Conservation (phyloP, 805 yeast species). For the Monosporozyma aquatica region DNA sequence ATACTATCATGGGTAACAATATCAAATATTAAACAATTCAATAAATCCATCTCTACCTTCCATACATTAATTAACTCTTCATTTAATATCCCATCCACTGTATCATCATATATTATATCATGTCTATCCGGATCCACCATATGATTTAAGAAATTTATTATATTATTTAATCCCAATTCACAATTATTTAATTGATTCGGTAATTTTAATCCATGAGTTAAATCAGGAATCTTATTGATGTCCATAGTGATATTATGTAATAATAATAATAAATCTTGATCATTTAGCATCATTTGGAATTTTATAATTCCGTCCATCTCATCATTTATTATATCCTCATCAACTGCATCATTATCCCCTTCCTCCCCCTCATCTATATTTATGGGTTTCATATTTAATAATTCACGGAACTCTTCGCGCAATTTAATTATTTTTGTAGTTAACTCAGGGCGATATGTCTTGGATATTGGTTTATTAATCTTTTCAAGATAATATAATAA, state of each 20-base stretch:
- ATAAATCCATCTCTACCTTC: constrained; percentile 19
- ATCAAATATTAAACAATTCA: constrained; percentile 17
- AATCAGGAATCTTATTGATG: background rate
- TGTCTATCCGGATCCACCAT: background rate
- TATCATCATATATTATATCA: constrained; percentile 6
- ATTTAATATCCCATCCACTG: constrained; percentile 7
- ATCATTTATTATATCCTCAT: background rate
- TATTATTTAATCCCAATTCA: constrained; percentile 18
- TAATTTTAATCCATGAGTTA: background rate
- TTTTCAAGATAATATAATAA: constrained; percentile 13
- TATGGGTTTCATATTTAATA: background rate
- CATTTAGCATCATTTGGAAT: background rate
- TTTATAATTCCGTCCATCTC: background rate
- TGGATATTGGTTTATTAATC: background rate
- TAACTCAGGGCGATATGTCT: background rate
- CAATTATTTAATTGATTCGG: constrained; percentile 17
- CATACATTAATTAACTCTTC: constrained; percentile 18
- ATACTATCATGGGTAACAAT: constrained; percentile 8
- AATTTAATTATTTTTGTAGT: constrained; percentile 2
- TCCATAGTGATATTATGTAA: background rate
- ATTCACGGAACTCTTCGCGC: constrained; percentile 5
- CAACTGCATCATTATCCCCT: background rate
- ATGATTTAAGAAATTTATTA: constrained; percentile 16
- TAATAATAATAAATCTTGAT: background rate
- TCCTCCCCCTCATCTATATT: background rate